Conservation (phyloP, 2,329 filamentous ascomycete genomes). For the Rhynchosporium graminicola region DNA sequence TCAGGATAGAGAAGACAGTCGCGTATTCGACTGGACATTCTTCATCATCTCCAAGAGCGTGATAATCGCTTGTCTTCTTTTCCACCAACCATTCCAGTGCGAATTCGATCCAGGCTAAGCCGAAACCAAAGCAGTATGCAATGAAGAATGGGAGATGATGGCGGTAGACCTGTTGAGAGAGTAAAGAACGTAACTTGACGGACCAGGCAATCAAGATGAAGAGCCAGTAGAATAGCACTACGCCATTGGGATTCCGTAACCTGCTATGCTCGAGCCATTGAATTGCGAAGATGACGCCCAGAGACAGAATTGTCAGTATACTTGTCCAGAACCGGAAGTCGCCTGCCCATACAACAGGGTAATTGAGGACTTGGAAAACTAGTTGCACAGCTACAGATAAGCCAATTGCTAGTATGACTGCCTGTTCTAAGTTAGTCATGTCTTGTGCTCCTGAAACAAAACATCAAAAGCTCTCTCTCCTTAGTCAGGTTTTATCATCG, state of each 20-base stretch:
- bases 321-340: conserved; percentile 74
- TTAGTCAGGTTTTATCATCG: neutral
- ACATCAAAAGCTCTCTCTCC: neutral
- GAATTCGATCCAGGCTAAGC: conserved; percentile 61
- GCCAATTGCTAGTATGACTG: conserved; percentile 58
- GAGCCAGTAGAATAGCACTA: conserved; percentile 74
- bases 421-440: conserved; percentile 43
- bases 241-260: conserved; percentile 67
- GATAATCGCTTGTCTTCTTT: conserved; percentile 69
- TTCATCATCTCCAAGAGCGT: conserved; percentile 66
- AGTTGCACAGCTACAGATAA: conserved; percentile 61
- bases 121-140: conserved; percentile 60
- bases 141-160: conserved; percentile 63
- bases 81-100: conserved; percentile 68
- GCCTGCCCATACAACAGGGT: conserved; percentile 58
- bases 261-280: conserved; percentile 73
- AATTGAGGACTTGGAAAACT: conserved; percentile 60
- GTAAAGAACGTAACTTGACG: conserved; percentile 68
- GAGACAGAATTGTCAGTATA: conserved; percentile 60
- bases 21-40: conserved; percentile 81
- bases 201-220: conserved; percentile 64
- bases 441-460: neutral
- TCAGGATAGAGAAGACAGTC: conserved; percentile 88
- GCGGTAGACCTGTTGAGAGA: conserved; percentile 60
- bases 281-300: conserved; percentile 63